Base-by-base conservation (phyloP, 345 rosid species). In the Populus simonii region DNA sequence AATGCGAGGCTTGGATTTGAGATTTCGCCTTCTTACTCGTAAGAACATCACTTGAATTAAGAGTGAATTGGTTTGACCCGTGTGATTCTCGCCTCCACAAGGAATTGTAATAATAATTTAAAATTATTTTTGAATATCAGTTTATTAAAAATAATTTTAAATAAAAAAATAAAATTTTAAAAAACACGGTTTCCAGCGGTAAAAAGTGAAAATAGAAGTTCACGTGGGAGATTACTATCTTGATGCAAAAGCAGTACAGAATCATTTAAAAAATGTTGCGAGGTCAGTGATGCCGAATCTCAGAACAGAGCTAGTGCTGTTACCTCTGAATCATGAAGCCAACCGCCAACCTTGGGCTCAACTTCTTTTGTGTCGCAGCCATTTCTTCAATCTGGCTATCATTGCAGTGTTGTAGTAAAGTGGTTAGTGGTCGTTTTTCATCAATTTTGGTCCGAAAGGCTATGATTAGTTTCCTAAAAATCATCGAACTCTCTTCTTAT, bases 321-420 rank as follows among this genome's bases (percentile, higher is more conserved):
- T 23, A 11, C 27, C 20, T 68, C 55, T 36, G 67, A 53, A 69
- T 70, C 59, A 69, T 69, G 39, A 12, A 33, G 39, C 25, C 79
- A 68, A 36, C 66, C 67, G 39, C 25, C 73, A 68, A 53, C 66
- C 67, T 13, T 69, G 57, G 79, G 69, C 74, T 57, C 59, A 16
- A 13, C 10, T 43, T 27, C 29, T 29, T 20, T 23, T 7, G 7
- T 2, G 43, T 41, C 8, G 8, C 39, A 16, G 70, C 70, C 8
- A 16, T 20, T 63, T 67, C 18, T 67, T 68, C 71, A 38, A 38
- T 22, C 38, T 20, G 51, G 16, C 49, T 18, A 38, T 68, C 0
- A 10, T 43, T n/a, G 17, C 6, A 1, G 3, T 25, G n/a, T 6
- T 70, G 12, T 23, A 2, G 49, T 12, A 1, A 2, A 55, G 61